These are phyloP conservation scores for Candida mattraensis DNA, from an alignment of 805 yeast species.

Conservation along the genomic window DNA sequence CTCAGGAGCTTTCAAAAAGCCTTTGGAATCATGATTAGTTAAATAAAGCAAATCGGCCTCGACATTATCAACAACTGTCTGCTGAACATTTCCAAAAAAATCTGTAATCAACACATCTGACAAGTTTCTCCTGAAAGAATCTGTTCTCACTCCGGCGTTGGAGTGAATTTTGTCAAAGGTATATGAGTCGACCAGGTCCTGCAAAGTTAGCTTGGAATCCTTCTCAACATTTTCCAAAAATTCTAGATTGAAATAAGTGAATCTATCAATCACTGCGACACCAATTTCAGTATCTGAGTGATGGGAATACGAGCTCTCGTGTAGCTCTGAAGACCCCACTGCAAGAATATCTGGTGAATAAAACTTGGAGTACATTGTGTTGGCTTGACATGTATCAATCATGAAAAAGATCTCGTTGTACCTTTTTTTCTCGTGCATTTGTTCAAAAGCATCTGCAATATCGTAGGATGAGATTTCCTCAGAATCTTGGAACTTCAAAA, in stretches of 20 bases:
- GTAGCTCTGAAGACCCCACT: constrained; percentile 86
- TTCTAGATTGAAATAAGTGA: constrained; percentile 88
- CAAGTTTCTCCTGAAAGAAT: constrained; percentile 65
- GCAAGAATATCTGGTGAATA: constrained; percentile 91
- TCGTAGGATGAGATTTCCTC: constrained; percentile 96
- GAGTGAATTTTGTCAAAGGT: constrained; percentile 86
- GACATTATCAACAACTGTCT: constrained; percentile 57
- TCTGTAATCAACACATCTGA: constrained; percentile 79
- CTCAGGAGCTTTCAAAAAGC: constrained; percentile 9
- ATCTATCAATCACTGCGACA: constrained; percentile 95
- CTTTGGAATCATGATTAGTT: constrained; percentile 35
- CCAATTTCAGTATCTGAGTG: constrained; percentile 95
- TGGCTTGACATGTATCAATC: constrained; percentile 99
- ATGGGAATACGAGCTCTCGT: constrained; percentile 91
- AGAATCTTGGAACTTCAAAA: constrained; percentile 96
- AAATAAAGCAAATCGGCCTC: constrained; percentile 47
- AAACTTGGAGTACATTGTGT: constrained; percentile 91
- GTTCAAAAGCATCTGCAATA: constrained; percentile 94
- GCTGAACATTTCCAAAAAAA: constrained; percentile 90
- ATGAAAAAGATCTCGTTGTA: constrained; percentile 94
- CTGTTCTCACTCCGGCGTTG: constrained; percentile 89
- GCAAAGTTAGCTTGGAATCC: constrained; percentile 71
- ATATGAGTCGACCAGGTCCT: constrained; percentile 82
- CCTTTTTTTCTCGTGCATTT: constrained; percentile 93
- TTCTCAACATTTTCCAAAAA: constrained; percentile 78